Conservation (phyloP, 2,329 filamentous ascomycete genomes). For the Rutstroemia sp. region DNA sequence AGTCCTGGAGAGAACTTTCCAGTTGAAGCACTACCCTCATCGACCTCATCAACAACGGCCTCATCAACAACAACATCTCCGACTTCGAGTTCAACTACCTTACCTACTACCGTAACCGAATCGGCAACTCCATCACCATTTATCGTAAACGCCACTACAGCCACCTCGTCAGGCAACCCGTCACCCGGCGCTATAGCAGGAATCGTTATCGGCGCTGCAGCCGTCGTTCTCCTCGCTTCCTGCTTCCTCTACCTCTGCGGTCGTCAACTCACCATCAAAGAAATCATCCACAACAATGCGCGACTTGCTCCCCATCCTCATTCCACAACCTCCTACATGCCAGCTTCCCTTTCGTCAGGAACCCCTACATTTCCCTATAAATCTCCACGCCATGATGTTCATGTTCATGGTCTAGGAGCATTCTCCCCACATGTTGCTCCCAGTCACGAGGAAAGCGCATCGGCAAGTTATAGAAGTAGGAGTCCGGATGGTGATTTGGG, state of each 20-base stretch:
- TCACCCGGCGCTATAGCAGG: constrained; percentile 22
- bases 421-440: too few species aligned
- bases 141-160: not conserved
- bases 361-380: not conserved
- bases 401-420: too few species aligned
- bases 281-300: constrained; percentile 15
- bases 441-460: too few species aligned
- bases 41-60: not conserved
- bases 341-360: not conserved
- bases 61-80: constrained; percentile 5
- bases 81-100: constrained; percentile 10
- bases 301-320: not conserved
- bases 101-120: not conserved
- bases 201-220: constrained; percentile 19
- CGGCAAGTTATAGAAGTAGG: too few species aligned
- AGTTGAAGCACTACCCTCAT: constrained; percentile 11
- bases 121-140: not conserved
- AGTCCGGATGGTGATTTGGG: too few species aligned
- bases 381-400: too few species aligned
- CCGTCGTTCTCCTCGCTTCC: constrained; percentile 15
- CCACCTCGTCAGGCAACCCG: not conserved
- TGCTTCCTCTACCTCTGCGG: constrained; percentile 21
- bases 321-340: not conserved
- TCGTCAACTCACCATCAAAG: constrained; percentile 19
- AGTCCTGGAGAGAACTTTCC: constrained; percentile 22